Conservation (phyloP, 2,329 filamentous ascomycete species). For the Seiridium cupressi region DNA sequence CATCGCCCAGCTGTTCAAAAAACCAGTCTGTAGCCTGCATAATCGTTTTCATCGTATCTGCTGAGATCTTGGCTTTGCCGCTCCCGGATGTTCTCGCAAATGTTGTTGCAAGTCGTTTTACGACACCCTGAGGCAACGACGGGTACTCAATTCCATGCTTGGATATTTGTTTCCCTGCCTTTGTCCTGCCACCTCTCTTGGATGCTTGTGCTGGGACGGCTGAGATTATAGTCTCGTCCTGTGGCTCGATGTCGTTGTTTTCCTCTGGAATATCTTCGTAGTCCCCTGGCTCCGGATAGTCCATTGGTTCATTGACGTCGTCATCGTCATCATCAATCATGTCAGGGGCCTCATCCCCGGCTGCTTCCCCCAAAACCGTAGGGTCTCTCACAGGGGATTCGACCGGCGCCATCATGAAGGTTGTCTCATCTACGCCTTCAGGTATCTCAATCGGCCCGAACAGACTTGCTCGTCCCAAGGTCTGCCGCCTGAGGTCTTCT, state of each 20-base stretch:
- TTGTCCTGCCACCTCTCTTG: slow-evolving; percentile 31
- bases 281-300: slow-evolving; percentile 19
- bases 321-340: slow-evolving; percentile 19
- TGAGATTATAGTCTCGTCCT: slow-evolving; percentile 16
- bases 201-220: slow-evolving; percentile 10
- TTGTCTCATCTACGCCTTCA: slow-evolving; percentile 47
- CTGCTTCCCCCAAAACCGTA: not conserved
- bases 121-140: slow-evolving; percentile 67
- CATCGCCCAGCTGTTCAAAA: slow-evolving; percentile 82
- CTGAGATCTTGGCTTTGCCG: slow-evolving; percentile 66
- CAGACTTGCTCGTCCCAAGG: slow-evolving; percentile 44
- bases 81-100: slow-evolving; percentile 67
- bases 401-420: slow-evolving; percentile 44
- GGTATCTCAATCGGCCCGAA: slow-evolving; percentile 50
- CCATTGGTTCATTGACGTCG: slow-evolving; percentile 21
- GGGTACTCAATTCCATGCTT: slow-evolving; percentile 74
- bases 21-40: slow-evolving; percentile 86
- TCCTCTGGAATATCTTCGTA: slow-evolving; percentile 15
- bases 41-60: slow-evolving; percentile 72
- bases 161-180: slow-evolving; percentile 57
- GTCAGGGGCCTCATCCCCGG: slow-evolving; percentile 6
- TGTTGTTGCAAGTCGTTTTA: slow-evolving; percentile 71
- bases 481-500: slow-evolving; percentile 38
- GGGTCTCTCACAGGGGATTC: slow-evolving; percentile 14
- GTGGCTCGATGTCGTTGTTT: slow-evolving; percentile 14